A percentile compares a stretch with the other conserved stretches of the same genome.
Evolutionary conservation across 345 rosid species (phyloP).

Genomic region (Garcia nutans): DNA sequence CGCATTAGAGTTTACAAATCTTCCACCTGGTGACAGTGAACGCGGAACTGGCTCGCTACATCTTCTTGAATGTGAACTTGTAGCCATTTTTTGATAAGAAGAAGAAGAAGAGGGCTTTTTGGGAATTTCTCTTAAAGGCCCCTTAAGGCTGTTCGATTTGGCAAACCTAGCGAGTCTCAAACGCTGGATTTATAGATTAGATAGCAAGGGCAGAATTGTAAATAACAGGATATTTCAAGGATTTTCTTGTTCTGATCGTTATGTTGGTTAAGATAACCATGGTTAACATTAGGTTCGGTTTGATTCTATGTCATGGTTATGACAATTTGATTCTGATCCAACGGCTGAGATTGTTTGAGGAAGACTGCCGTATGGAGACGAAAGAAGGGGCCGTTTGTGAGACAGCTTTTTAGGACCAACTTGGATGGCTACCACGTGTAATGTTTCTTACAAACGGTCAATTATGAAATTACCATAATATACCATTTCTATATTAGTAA

Average conservation of each 20-base stretch:
- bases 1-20: slow-evolving; percentile 29
- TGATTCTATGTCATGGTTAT: slow-evolving; percentile 21
- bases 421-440: slow-evolving; percentile 41
- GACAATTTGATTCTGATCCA: slow-evolving; percentile 36
- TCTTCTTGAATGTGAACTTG: slow-evolving; percentile 36
- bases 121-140: slow-evolving; percentile 16
- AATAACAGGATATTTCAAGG: slow-evolving; percentile 9
- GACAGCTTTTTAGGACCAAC: slow-evolving; percentile 28
- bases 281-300: slow-evolving; percentile 18
- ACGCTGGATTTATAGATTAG: slow-evolving; percentile 34
- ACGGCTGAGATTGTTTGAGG: slow-evolving; percentile 30
- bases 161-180: slow-evolving; percentile 76
- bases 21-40: slow-evolving; percentile 47
- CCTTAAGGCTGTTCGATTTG: slow-evolving; percentile 49
- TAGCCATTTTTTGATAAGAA: slow-evolving; percentile 26
- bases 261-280: slow-evolving; percentile 24
- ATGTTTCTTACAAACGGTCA: slow-evolving; percentile 33
- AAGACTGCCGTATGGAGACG: slow-evolving; percentile 11
- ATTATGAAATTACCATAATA: neutral
- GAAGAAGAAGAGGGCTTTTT: neutral
- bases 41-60: slow-evolving; percentile 58
- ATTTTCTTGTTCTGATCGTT: neutral
- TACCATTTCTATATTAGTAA: neutral
- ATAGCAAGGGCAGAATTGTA: slow-evolving; percentile 24
- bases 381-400: slow-evolving; percentile 21